Conservation (phyloP, 495 filamentous ascomycete genomes). For the Aspergillus kassunensis region DNA sequence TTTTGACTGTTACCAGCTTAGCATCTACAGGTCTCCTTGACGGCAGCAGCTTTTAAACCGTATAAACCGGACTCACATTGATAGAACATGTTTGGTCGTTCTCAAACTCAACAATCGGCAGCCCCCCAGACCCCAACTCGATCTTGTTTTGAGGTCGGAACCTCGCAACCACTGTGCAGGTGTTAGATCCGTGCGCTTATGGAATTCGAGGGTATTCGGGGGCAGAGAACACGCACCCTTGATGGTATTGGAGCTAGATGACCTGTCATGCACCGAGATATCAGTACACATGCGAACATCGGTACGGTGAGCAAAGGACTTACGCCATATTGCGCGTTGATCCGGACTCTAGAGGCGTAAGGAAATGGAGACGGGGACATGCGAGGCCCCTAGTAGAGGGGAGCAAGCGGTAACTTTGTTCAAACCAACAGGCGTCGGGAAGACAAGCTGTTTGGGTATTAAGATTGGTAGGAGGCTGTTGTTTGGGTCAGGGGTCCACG, state of each 20-base stretch:
- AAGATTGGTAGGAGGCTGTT: conserved; percentile 17
- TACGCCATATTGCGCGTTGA: conserved; percentile 44
- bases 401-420: conserved; percentile 16
- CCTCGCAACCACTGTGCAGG: conserved; percentile 74
- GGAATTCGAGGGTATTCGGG: neutral
- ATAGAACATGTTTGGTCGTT: conserved; percentile 84
- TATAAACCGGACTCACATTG: conserved; percentile 54
- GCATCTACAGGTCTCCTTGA: neutral
- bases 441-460: conserved; percentile 8
- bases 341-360: conserved; percentile 6
- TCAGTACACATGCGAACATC: conserved; percentile 15
- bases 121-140: conserved; percentile 83
- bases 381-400: conserved; percentile 29
- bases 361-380: conserved; percentile 3
- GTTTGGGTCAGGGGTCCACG: conserved; percentile 33
- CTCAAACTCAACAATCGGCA: conserved; percentile 85
- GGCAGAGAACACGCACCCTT: conserved; percentile 53
- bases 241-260: conserved; percentile 58
- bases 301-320: conserved; percentile 25
- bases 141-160: conserved; percentile 96
- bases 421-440: conserved; percentile 10
- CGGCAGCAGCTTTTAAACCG: neutral
- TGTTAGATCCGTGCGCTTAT: conserved; percentile 9
- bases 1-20: conserved; percentile 55
- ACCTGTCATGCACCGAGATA: conserved; percentile 27